Percentiles rank a stretch among this genome's conserved stretches.
Evolutionary conservation across 2,329 filamentous ascomycete species (phyloP).

Genomic region (Myrmaecium sp.): DNA sequence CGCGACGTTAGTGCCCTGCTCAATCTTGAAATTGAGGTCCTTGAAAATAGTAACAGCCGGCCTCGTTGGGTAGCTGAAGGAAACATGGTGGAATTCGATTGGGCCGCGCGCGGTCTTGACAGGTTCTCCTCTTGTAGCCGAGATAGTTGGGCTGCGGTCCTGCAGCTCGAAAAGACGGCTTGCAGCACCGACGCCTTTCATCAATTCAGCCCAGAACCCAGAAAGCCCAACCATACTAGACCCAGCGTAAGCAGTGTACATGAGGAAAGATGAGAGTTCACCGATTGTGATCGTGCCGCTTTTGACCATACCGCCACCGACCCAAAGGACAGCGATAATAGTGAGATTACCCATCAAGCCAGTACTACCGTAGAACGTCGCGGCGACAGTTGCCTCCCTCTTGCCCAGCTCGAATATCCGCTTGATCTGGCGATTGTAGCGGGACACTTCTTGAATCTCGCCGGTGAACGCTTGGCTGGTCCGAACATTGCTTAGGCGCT

Average conservation of each 20-base stretch:
- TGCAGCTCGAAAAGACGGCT: slow-evolving; percentile 90
- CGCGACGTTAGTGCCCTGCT: slow-evolving; percentile 83
- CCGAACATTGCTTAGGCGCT: slow-evolving; percentile 89
- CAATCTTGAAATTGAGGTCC: slow-evolving; percentile 75
- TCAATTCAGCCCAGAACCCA: slow-evolving; percentile 92
- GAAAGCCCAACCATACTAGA: slow-evolving; percentile 88
- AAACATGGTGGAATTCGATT: slow-evolving; percentile 74
- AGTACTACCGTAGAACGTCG: slow-evolving; percentile 74
- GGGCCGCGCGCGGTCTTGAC: slow-evolving; percentile 73
- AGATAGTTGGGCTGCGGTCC: slow-evolving; percentile 72
- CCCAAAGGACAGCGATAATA: slow-evolving; percentile 74
- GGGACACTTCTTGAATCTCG: slow-evolving; percentile 72
- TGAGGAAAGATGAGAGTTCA: slow-evolving; percentile 89
- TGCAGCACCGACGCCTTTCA: slow-evolving; percentile 98
- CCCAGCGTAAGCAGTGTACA: slow-evolving; percentile 82
- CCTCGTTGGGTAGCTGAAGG: slow-evolving; percentile 83
- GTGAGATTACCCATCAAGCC: slow-evolving; percentile 95
- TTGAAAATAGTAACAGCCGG: slow-evolving; percentile 87
- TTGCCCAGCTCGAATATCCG: slow-evolving; percentile 84
- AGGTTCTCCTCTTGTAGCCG: slow-evolving; percentile 63
- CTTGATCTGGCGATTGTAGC: slow-evolving; percentile 84
- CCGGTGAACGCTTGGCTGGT: slow-evolving; percentile 94
- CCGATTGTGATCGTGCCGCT: slow-evolving; percentile 74
- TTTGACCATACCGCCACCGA: slow-evolving; percentile 80
- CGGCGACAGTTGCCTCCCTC: slow-evolving; percentile 72